phyloP scores from a whole-genome alignment of 805 yeast genomes.

The Pichia exigua region DNA sequence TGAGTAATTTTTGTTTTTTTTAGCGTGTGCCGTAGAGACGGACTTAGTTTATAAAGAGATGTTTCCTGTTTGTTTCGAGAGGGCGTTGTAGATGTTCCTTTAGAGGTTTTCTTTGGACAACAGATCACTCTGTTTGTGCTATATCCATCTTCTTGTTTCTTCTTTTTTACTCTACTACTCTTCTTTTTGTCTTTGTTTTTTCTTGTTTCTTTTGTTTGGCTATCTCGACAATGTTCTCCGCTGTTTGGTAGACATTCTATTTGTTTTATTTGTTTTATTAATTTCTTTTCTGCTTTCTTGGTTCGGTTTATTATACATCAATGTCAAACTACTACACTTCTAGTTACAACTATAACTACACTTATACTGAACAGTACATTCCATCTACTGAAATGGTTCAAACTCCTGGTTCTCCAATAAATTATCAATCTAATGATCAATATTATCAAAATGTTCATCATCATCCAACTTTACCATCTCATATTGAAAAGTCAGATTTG shows the following conservation, averaged over 20 bases:
- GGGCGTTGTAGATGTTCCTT: too few relatives aligned
- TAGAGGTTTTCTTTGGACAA: not conserved
- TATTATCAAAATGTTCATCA: not conserved
- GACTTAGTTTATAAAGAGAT: not conserved
- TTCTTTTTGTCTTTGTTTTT: not conserved
- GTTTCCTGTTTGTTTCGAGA: too few relatives aligned
- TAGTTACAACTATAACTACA: not conserved
- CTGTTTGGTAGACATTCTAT: not conserved
- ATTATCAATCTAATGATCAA: not conserved
- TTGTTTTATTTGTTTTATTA: not conserved
- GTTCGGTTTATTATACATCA: not conserved
- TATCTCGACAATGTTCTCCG: not conserved
- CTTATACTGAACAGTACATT: not conserved
- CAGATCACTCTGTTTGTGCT: not conserved
- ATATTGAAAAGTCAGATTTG: conserved; percentile 1
- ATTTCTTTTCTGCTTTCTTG: not conserved
- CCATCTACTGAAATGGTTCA: not conserved
- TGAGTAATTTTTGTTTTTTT: not conserved
- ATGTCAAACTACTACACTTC: not conserved
- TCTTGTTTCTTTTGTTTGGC: not conserved
- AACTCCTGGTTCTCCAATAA: not conserved
- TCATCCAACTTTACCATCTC: not conserved
- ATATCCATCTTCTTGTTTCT: not conserved
- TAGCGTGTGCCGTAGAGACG: too few relatives aligned
- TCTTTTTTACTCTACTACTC: not conserved